phyloP scores from a whole-genome alignment of 257 asterid genomes.

The Penstemon davidsonii region DNA sequence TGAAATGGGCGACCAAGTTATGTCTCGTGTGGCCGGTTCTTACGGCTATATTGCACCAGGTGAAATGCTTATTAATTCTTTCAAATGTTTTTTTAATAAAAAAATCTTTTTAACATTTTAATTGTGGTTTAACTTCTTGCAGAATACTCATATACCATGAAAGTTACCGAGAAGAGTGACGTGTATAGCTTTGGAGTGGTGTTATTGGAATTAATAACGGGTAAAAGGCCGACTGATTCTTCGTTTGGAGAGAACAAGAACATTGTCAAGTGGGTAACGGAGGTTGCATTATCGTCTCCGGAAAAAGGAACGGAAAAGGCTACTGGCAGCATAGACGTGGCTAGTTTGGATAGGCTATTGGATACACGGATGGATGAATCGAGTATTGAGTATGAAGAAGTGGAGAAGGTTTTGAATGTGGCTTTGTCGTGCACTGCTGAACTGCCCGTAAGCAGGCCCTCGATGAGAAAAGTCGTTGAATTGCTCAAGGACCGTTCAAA shows the following conservation, averaged over 20 bases:
- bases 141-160: conserved; percentile 76
- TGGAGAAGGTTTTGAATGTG: conserved; percentile 52
- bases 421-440: conserved; percentile 62
- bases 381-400: conserved; percentile 39
- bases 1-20: conserved; percentile 44
- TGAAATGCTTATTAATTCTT: conserved; percentile 20
- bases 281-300: conserved; percentile 35
- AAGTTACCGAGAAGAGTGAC: conserved; percentile 77
- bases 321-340: not conserved
- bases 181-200: conserved; percentile 81
- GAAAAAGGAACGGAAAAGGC: conserved; percentile 21
- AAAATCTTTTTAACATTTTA: not conserved
- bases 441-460: conserved; percentile 64
- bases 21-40: conserved; percentile 81
- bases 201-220: conserved; percentile 59
- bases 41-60: conserved; percentile 93
- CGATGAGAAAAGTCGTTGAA: conserved; percentile 82
- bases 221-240: conserved; percentile 59
- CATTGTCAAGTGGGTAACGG: conserved; percentile 67
- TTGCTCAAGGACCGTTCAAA: conserved; percentile 43
- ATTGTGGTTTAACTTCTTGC: conserved; percentile 25
- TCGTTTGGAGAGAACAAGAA: conserved; percentile 55
- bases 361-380: conserved; percentile 55
- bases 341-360: conserved; percentile 37
- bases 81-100: not conserved